Evolutionary conservation across 2,329 filamentous ascomycete genomes (phyloP).

Genomic region (Helotiales sp.): DNA sequence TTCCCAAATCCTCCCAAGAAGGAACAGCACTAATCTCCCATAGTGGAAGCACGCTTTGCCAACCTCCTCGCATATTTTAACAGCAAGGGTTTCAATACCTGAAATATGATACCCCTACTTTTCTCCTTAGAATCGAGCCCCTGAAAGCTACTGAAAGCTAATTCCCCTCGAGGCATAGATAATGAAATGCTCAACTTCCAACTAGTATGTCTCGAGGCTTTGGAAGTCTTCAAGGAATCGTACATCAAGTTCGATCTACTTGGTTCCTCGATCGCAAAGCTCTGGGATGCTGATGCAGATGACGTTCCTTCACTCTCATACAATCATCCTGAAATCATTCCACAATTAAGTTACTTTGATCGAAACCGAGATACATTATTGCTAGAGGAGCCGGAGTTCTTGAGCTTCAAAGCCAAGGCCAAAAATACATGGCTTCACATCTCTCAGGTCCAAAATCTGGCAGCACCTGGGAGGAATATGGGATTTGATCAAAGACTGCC

Average conservation of each 20-base stretch:
- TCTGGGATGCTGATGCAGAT: background rate
- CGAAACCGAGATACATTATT: background rate
- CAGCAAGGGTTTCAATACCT: background rate
- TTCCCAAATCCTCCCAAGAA: too few relatives aligned
- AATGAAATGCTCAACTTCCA: background rate
- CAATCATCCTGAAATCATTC: background rate
- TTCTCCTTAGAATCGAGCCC: background rate
- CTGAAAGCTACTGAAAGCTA: background rate
- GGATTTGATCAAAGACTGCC: too few relatives aligned
- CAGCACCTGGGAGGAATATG: too few relatives aligned
- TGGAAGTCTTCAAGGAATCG: background rate
- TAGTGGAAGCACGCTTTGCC: background rate
- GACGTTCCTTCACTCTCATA: background rate
- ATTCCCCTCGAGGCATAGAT: background rate
- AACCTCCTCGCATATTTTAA: background rate
- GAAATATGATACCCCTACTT: background rate
- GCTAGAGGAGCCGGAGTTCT: too few relatives aligned
- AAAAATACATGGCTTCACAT: background rate
- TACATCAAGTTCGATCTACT: background rate
- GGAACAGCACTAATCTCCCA: too few relatives aligned
- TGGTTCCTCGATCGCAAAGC: background rate
- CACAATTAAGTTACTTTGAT: background rate
- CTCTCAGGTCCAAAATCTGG: constrained; percentile 42
- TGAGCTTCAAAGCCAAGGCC: background rate
- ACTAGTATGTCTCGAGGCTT: background rate